phyloP scores from a whole-genome alignment of 2,329 filamentous ascomycete genomes.

The Xylariaceae sp. region DNA sequence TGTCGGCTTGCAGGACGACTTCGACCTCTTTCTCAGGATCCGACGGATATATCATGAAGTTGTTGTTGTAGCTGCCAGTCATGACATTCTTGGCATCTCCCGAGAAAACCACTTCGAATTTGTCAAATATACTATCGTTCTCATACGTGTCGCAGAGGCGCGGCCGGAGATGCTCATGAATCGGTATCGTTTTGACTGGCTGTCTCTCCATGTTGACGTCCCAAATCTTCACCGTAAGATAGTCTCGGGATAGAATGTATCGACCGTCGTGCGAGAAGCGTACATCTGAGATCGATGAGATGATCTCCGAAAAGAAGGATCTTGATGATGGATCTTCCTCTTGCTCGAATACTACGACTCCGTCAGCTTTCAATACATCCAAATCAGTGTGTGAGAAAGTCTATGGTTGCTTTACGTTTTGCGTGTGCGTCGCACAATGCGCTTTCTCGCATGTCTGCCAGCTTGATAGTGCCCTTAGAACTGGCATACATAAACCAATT shows the following conservation, averaged over 20 bases:
- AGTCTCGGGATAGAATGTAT: conserved; percentile 96
- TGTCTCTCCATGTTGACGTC: conserved; percentile 99
- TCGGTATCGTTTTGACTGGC: conserved; percentile 96
- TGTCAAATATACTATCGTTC: conserved; percentile 99
- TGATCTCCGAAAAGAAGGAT: conserved; percentile 99
- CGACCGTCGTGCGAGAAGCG: conserved; percentile 94
- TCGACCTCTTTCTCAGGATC: conserved; percentile 95
- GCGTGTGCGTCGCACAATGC: conserved; percentile 93
- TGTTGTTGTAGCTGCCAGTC: conserved; percentile 99
- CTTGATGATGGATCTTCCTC: conserved; percentile 96
- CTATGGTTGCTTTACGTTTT: conserved; percentile 61
- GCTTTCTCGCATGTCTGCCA: conserved; percentile 97
- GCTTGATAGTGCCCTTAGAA: conserved; percentile 97
- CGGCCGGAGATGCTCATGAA: conserved; percentile 93
- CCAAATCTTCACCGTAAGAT: conserved; percentile 99
- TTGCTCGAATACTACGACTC: conserved; percentile 82
- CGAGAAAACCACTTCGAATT: conserved; percentile 98
- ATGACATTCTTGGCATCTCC: conserved; percentile 98
- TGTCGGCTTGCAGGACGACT: conserved; percentile 95
- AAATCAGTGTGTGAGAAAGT: background rate
- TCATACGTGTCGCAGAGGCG: conserved; percentile 97
- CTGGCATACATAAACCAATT: conserved; percentile 99
- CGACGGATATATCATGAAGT: conserved; percentile 99
- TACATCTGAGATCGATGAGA: conserved; percentile 97
- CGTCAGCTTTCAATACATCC: conserved; percentile 1